phyloP scores from a whole-genome alignment of 2,329 filamentous ascomycete genomes.

The Colletotrichum karsti region DNA sequence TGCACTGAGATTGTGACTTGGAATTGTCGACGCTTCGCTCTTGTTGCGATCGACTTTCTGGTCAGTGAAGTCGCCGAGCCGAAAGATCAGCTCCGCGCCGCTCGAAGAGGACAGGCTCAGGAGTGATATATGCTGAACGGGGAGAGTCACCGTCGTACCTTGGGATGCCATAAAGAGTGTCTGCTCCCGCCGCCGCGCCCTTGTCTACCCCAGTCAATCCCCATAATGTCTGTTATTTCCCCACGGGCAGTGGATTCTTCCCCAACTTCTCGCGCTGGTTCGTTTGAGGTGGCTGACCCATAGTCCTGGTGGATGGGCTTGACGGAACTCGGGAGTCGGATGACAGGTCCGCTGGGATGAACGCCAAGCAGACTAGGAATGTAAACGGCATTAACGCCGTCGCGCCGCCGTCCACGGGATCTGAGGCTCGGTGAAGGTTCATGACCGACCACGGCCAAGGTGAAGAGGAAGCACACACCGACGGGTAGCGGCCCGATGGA shows the following conservation, averaged over 20 bases:
- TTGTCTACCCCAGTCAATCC: conserved; percentile 12
- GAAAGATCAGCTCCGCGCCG: neutral
- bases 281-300: neutral
- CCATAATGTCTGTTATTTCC: conserved; percentile 5
- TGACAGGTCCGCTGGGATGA: neutral
- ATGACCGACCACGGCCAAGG: neutral
- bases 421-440: neutral
- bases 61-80: conserved; percentile 14
- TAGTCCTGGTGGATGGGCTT: neutral
- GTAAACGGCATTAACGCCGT: neutral
- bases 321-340: conserved; percentile 27
- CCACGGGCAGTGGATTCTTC: conserved; percentile 20
- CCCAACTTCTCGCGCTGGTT: neutral
- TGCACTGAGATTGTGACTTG: neutral
- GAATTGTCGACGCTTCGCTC: neutral
- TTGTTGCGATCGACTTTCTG: neutral
- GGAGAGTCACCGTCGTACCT: neutral
- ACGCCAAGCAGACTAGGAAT: neutral
- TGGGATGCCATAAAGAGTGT: neutral
- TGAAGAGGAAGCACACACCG: neutral
- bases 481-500: neutral
- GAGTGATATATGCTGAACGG: conserved; percentile 7
- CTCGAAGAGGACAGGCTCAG: neutral
- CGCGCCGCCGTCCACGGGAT: neutral
- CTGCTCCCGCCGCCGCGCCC: neutral